phyloP scores from a whole-genome alignment of 306 rosid species.

The Carpinus viminea region DNA sequence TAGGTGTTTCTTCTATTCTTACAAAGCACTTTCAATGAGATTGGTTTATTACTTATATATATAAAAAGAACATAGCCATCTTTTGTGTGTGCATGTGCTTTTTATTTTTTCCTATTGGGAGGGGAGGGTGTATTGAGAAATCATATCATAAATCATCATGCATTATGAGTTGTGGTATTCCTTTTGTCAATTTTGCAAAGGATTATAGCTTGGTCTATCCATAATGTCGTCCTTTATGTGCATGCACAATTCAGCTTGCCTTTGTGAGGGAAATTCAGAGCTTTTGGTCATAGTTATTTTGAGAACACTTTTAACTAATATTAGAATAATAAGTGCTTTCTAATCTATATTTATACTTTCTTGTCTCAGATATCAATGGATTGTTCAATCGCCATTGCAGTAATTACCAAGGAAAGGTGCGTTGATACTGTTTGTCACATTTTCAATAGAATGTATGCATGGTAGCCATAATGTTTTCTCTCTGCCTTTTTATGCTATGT shows the following conservation, averaged over 20 bases:
- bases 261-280: conserved; percentile 15
- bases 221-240: conserved; percentile 1
- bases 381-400: conserved; percentile 73
- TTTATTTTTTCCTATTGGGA: background rate
- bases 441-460: conserved; percentile 12
- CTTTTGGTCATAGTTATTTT: background rate
- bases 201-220: background rate
- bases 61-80: background rate
- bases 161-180: background rate
- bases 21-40: background rate
- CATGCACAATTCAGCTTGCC: conserved; percentile 4
- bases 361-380: conserved; percentile 73
- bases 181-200: background rate
- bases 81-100: background rate
- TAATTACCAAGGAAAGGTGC: conserved; percentile 88
- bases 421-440: conserved; percentile 28
- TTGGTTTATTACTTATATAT: no score
- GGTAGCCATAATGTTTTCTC: background rate
- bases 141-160: background rate
- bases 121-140: background rate
- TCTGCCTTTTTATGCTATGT: no score
- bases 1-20: conserved; percentile 13
- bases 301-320: background rate
- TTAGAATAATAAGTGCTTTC: conserved; percentile 16
- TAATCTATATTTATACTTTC: conserved; percentile 13